Percentiles rank a stretch among this genome's conserved stretches.
Evolutionary conservation across 2,329 filamentous ascomycete species (phyloP).

Genomic region (Penicillium sp.): DNA sequence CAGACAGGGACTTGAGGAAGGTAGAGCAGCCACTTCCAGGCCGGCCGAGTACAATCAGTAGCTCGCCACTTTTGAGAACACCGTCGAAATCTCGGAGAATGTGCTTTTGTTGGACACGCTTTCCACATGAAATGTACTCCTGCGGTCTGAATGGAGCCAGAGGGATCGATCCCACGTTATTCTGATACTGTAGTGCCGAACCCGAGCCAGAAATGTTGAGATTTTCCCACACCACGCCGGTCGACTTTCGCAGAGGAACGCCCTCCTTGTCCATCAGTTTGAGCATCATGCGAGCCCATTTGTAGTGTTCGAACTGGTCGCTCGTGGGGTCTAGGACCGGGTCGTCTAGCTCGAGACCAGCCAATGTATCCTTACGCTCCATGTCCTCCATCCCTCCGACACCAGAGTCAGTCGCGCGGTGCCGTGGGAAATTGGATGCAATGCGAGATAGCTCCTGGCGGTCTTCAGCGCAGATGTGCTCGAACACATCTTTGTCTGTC

Average conservation of each 20-base stretch:
- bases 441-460: slow-evolving; percentile 27
- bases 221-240: slow-evolving; percentile 64
- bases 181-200: slow-evolving; percentile 65
- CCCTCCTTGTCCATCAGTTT: slow-evolving; percentile 55
- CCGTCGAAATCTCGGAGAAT: slow-evolving; percentile 57
- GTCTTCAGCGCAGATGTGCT: slow-evolving; percentile 26
- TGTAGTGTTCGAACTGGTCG: slow-evolving; percentile 54
- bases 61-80: slow-evolving; percentile 50
- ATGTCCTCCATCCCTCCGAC: slow-evolving; percentile 17
- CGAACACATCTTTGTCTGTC: slow-evolving; percentile 23
- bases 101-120: slow-evolving; percentile 52
- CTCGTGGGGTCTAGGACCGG: slow-evolving; percentile 53
- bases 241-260: slow-evolving; percentile 49
- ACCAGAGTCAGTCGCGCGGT: slow-evolving; percentile 16
- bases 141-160: slow-evolving; percentile 57
- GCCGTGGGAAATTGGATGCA: slow-evolving; percentile 30
- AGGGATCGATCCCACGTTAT: slow-evolving; percentile 62
- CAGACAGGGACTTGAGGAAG: slow-evolving; percentile 77
- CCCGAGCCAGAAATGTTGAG: slow-evolving; percentile 67
- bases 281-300: slow-evolving; percentile 52
- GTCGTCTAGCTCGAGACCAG: slow-evolving; percentile 45
- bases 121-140: slow-evolving; percentile 50
- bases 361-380: slow-evolving; percentile 33
- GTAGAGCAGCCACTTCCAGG: slow-evolving; percentile 65
- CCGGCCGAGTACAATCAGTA: slow-evolving; percentile 42